Percentiles rank a stretch among this genome's conserved stretches.
These are phyloP conservation scores for Didymosphaeria variabile DNA, from an alignment of 2,329 filamentous ascomycete species.

Conservation along the genomic window DNA sequence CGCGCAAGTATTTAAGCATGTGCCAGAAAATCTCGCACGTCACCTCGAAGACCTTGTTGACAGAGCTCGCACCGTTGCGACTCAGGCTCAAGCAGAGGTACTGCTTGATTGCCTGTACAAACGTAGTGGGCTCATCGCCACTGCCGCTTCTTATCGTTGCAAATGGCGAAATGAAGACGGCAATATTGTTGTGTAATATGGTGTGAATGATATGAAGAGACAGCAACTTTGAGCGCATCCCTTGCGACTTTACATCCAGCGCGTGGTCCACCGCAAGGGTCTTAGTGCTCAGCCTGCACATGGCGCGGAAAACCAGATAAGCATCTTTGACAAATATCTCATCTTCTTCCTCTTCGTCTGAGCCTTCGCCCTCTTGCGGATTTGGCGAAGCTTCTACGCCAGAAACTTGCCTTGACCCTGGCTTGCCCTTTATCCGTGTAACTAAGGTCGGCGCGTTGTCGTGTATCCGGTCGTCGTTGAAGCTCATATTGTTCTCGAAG, in stretches of 20 bases:
- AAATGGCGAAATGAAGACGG: conserved; percentile 88
- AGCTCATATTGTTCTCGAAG: conserved; percentile 72
- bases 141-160: conserved; percentile 93
- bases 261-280: conserved; percentile 87
- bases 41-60: conserved; percentile 91
- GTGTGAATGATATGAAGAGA: conserved; percentile 96
- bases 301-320: conserved; percentile 94
- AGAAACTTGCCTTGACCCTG: conserved; percentile 55
- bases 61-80: conserved; percentile 92
- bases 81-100: conserved; percentile 96
- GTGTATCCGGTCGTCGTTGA: conserved; percentile 71
- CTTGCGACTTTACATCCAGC: conserved; percentile 89
- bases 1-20: conserved; percentile 91
- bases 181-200: conserved; percentile 90
- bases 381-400: conserved; percentile 53
- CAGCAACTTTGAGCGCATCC: conserved; percentile 96
- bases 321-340: conserved; percentile 97
- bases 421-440: conserved; percentile 63
- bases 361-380: conserved; percentile 56
- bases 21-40: conserved; percentile 98
- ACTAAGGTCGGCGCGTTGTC: conserved; percentile 75
- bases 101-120: conserved; percentile 94
- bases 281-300: conserved; percentile 97
- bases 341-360: conserved; percentile 79
- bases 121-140: conserved; percentile 85